These are phyloP conservation scores for Botryotinia narcissicola DNA, from an alignment of 2,329 filamentous ascomycete species.

Conservation along the genomic window DNA sequence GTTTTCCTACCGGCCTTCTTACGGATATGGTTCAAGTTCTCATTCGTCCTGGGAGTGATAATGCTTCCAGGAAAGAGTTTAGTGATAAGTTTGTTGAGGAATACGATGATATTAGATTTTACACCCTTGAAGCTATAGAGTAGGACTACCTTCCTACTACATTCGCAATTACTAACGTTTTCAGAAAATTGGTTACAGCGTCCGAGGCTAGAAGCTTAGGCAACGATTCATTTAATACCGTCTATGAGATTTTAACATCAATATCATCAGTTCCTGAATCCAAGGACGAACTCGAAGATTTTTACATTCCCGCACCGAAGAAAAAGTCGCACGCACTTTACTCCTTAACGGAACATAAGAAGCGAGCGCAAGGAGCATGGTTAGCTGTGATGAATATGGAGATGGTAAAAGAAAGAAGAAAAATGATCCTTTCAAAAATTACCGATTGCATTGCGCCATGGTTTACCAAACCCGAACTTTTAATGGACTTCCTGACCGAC, in stretches of 20 bases:
- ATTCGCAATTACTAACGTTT: conserved; percentile 23
- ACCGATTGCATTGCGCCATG: conserved; percentile 79
- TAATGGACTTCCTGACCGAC: conserved; percentile 96
- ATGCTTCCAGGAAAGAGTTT: conserved; percentile 67
- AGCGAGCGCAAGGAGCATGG: conserved; percentile 83
- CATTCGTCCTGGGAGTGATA: conserved; percentile 55
- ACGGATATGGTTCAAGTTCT: conserved; percentile 61
- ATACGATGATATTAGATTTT: conserved; percentile 82
- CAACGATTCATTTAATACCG: conserved; percentile 49
- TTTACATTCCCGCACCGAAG: conserved; percentile 62
- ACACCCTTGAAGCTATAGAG: conserved; percentile 73
- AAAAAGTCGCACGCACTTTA: conserved; percentile 66
- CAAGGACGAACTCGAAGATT: conserved; percentile 63
- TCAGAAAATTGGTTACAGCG: conserved; percentile 40
- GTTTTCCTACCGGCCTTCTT: conserved; percentile 68
- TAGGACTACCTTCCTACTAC: conserved; percentile 46
- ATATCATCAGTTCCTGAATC: conserved; percentile 70
- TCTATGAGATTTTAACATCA: conserved; percentile 60
- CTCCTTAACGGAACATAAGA: conserved; percentile 70
- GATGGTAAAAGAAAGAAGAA: conserved; percentile 71
- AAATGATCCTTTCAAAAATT: conserved; percentile 72
- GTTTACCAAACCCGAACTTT: conserved; percentile 82
- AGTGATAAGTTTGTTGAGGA: conserved; percentile 73
- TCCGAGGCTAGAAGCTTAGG: conserved; percentile 29
- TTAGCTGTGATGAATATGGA: conserved; percentile 68